Conservation (phyloP, 139 green algal genomes). For the Closterium sp. region DNA sequence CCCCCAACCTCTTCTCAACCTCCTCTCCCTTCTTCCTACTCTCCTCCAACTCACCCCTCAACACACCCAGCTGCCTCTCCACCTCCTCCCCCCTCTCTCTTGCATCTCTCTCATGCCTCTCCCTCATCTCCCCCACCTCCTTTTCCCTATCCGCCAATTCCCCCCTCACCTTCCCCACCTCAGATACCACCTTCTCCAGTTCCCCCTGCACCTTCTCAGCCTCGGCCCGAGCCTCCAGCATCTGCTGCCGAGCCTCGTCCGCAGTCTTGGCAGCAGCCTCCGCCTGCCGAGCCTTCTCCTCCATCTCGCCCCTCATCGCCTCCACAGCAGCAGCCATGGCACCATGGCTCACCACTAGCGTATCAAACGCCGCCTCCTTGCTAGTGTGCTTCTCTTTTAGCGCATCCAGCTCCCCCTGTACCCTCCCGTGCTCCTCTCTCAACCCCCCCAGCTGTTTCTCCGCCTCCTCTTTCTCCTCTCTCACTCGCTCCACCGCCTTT, state of each 20-base stretch:
- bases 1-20: not conserved
- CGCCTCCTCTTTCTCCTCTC: not conserved
- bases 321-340: not conserved
- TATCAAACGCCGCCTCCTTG: not conserved
- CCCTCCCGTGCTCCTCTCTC: not conserved
- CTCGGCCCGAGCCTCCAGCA: not conserved
- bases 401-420: not conserved
- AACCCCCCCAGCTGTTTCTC: not conserved
- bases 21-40: not conserved
- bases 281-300: not conserved
- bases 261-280: not conserved
- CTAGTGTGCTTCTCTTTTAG: not conserved
- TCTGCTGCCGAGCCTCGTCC: not conserved
- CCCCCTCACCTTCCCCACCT: not conserved
- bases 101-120: not conserved
- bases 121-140: not conserved
- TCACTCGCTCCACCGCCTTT: not conserved
- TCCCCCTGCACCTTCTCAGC: not conserved
- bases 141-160: not conserved
- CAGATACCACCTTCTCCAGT: not conserved
- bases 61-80: not conserved
- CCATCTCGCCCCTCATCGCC: not conserved
- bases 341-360: not conserved
- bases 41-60: not conserved
- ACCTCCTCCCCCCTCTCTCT: not conserved